Base-by-base conservation (phyloP, 2,329 filamentous ascomycete species). In the Sclerotinia spermophila region DNA sequence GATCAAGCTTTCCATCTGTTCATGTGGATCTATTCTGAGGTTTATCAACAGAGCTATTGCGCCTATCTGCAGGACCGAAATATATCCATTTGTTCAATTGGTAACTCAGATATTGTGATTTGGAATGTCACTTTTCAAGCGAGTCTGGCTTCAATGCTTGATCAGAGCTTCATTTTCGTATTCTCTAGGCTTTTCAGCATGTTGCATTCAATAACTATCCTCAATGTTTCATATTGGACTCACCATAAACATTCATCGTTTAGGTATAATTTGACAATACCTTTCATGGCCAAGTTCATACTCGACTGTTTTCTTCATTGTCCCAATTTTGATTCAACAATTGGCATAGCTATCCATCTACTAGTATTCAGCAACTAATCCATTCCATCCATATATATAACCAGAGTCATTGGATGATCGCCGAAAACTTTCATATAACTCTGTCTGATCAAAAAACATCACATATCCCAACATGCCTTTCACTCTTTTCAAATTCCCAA, bases 381-480 rank as follows among this genome's bases (percentile, higher is more conserved):
- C 4, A 48, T n/a, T 48, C 0, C 19, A 2, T 21, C 19, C 45
- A n/a, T 0, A 48, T 48, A 3, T n/a, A 5, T n/a, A 4, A 11
- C 45, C 24, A 5, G 3, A 51, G 4, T 6, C n/a, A 15, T 51
- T 6, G 5, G n/a, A 51, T 1, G n/a, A 11, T 24, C 3, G 24
- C 11, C 2, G 24, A 4, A 48, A 24, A 48, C 2, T 24, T 11
- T 4, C 24, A 10, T 3, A n/a, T 15, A 15, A 6, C n/a, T 5
- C 45, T 5, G 10, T 51, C 24, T 15, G 24, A 51, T 51, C 11
- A 3, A 4, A 0, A n/a, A n/a, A n/a, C 10, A n/a, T 1, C 11
- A 51, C 24, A 6, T 5, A 13, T n/a, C 11, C 10, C 1, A n/a
- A 15, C 3, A n/a, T 6, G 0, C 0, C 45, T 6, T 10, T 21